Base-by-base conservation (phyloP, 106 monocot species). In the Narthecium ossifragum region DNA sequence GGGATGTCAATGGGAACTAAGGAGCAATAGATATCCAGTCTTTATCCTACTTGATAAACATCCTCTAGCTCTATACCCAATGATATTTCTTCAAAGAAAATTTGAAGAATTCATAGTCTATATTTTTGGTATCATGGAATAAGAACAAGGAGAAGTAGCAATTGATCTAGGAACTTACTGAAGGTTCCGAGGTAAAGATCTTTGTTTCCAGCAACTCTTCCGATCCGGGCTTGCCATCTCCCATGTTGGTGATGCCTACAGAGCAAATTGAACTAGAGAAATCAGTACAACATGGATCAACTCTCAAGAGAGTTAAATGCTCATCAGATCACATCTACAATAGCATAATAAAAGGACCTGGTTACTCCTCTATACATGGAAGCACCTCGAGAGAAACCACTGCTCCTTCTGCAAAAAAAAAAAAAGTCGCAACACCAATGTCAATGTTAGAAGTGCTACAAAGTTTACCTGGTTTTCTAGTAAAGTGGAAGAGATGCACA, bases 181-280 rank as follows among this genome's bases (percentile, higher is more conserved):
- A 98, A 98, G 31, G 96, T 98, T 64, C 96, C 96, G 36, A 98
- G 96, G 61, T 98, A 98, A 43, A 98, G 86, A 63, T 98, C 96
- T 72, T 98, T 98, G 78, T 98, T 98, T 49, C 96, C 96, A 50
- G 96, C 86, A 50, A 98, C 96, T 33, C 96, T 67, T 5, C 96
- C 90, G 24, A 98, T 90, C 40, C 90, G 46, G 34, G 96, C 96
- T 74, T 98, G 96, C 96, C 96, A 98, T 72, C 96, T 86, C 23
- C 90, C 90, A 70, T 98, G 96, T 33, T 98, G 96, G 53, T 98
- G 96, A 71, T 98, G 96, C 76, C 96, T 98, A 72, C 25, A 53
- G 5, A 70, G n/a, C n/a, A n/a, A n/a, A n/a, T n/a, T n/a, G n/a
- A n/a, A n/a, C n/a, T 48, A 6, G 18, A 26, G 39, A 28, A 22